Conservation (phyloP, 306 rosid species). For the Carpinus viminea region DNA sequence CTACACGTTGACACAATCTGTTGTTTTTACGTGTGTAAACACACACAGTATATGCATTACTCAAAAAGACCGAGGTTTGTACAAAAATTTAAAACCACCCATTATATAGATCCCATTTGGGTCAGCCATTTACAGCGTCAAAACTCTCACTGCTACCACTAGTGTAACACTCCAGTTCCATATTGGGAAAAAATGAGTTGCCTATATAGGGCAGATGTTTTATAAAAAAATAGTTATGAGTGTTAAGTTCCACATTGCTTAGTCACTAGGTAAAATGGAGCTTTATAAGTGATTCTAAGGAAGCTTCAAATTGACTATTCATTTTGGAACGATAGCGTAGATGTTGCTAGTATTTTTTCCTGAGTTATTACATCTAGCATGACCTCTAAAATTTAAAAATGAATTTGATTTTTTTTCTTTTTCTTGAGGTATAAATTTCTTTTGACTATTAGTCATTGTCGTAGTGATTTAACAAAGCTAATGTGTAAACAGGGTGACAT, state of each 20-base stretch:
- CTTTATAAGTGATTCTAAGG: too few species aligned
- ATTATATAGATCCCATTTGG: too few species aligned
- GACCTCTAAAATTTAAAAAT: neutral
- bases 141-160: too few species aligned
- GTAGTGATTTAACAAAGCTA: conserved; percentile 15
- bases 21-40: neutral
- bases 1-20: neutral
- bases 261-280: too few species aligned
- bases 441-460: neutral
- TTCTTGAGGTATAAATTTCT: neutral
- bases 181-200: too few species aligned
- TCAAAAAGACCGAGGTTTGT: neutral
- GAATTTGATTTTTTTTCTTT: neutral
- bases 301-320: too few species aligned
- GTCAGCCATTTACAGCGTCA: too few species aligned
- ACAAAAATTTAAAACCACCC: neutral
- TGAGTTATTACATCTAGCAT: neutral
- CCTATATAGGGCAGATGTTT: too few species aligned
- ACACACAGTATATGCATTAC: neutral
- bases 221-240: too few species aligned
- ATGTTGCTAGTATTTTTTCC: neutral
- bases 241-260: too few species aligned
- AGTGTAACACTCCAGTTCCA: too few species aligned
- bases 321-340: neutral
- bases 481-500: conserved; percentile 72